Conservation (phyloP, 495 filamentous ascomycete species). For the Zalerion maritima region DNA sequence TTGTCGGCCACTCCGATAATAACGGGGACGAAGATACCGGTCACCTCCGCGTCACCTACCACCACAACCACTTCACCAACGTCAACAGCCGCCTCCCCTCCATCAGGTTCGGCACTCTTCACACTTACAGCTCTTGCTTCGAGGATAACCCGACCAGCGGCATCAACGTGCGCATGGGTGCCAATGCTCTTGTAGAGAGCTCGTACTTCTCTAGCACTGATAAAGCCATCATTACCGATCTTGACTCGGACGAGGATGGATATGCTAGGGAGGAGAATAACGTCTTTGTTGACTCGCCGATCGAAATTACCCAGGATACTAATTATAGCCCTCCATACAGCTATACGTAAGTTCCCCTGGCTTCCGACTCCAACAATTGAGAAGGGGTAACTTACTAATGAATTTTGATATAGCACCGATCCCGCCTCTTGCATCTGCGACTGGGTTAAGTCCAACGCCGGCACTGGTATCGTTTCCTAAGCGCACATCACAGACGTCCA, state of each 20-base stretch:
- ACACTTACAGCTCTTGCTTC: conserved; percentile 33
- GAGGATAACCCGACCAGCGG: conserved; percentile 23
- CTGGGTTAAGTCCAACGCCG: conserved; percentile 5
- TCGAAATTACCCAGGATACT: conserved; percentile 4
- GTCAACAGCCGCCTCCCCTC: conserved; percentile 33
- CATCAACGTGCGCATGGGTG: conserved; percentile 34
- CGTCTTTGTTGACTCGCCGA: conserved; percentile 4
- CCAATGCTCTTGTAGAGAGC: conserved; percentile 33
- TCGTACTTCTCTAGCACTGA: conserved; percentile 23
- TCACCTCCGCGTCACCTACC: conserved; percentile 31
- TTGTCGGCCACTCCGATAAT: conserved; percentile 27
- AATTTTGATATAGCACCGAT: background rate
- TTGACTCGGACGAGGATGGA: conserved; percentile 12
- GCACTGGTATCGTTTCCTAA: conserved; percentile 4
- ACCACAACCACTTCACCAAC: conserved; percentile 38
- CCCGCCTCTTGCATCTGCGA: conserved; percentile 4
- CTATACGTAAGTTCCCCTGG: conserved; percentile 4
- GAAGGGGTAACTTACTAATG: background rate
- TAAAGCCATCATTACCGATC: conserved; percentile 16
- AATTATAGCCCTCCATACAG: conserved; percentile 1
- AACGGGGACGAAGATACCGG: conserved; percentile 27
- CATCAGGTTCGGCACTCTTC: conserved; percentile 35
- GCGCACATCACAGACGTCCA: too few species aligned
- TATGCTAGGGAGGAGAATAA: conserved; percentile 17
- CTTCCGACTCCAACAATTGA: too few species aligned